Evolutionary conservation across 2,329 filamentous ascomycete species (phyloP).

Genomic region (Neonectria ditissima): DNA sequence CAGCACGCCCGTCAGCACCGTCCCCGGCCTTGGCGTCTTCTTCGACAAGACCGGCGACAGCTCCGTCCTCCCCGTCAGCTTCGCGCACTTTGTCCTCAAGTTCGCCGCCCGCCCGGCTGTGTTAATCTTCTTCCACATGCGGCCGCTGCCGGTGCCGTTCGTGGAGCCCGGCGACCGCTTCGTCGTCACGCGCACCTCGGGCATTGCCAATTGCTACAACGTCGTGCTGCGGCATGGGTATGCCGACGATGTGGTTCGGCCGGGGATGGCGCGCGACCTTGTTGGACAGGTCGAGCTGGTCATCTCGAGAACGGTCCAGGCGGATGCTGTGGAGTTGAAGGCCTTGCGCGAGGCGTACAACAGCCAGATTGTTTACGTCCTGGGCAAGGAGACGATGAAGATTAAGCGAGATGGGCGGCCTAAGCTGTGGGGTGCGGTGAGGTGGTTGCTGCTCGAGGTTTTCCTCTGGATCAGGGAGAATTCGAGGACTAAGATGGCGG

Average conservation of each 20-base stretch:
- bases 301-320: conserved; percentile 63
- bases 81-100: conserved; percentile 77
- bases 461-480: conserved; percentile 75
- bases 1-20: conserved; percentile 55
- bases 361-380: conserved; percentile 62
- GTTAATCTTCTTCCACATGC: conserved; percentile 78
- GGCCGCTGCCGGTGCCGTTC: conserved; percentile 68
- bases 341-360: conserved; percentile 49
- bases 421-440: conserved; percentile 47
- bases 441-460: conserved; percentile 59
- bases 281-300: conserved; percentile 51
- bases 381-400: conserved; percentile 70
- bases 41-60: conserved; percentile 75
- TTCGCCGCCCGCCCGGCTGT: conserved; percentile 74
- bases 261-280: conserved; percentile 65
- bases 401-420: conserved; percentile 54
- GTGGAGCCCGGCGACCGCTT: conserved; percentile 61
- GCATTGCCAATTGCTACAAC: conserved; percentile 71
- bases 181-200: conserved; percentile 51
- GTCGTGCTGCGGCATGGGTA: conserved; percentile 77
- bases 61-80: conserved; percentile 46
- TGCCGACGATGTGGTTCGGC: conserved; percentile 68
- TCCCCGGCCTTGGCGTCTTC: conserved; percentile 74
- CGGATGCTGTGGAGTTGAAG: conserved; percentile 27
- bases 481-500: conserved; percentile 72